These are phyloP conservation scores for Sanghuangporus weigelae DNA, from an alignment of 1,284 basidiomycete species.

Conservation along the genomic window DNA sequence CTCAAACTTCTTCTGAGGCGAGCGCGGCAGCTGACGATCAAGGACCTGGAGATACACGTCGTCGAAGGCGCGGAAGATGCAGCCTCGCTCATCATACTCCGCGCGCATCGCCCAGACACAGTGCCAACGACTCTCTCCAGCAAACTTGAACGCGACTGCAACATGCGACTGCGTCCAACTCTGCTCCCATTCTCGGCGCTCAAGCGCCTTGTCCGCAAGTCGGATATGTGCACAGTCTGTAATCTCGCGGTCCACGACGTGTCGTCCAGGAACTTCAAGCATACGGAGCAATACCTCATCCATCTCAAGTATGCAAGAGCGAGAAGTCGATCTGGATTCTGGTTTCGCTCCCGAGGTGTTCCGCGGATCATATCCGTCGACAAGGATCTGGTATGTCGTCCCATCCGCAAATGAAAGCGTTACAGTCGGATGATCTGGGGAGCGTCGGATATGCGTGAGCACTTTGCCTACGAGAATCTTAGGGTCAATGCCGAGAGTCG, in stretches of 20 bases:
- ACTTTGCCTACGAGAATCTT: constrained; percentile 45
- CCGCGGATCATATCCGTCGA: constrained; percentile 56
- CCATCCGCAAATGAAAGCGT: constrained; percentile 52
- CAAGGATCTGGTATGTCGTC: constrained; percentile 49
- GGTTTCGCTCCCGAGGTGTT: constrained; percentile 21
- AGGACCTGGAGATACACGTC: constrained; percentile 39
- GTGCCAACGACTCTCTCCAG: constrained; percentile 45
- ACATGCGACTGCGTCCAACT: constrained; percentile 55
- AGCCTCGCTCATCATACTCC: constrained; percentile 41
- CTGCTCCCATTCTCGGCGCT: constrained; percentile 29
- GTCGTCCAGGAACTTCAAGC: constrained; percentile 33
- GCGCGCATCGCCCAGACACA: constrained; percentile 57
- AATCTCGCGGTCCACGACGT: constrained; percentile 38
- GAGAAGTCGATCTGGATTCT: not conserved
- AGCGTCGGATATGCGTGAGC: constrained; percentile 43
- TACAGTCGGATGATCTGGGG: constrained; percentile 48
- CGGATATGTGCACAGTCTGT: constrained; percentile 49
- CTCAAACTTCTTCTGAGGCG: constrained; percentile 10
- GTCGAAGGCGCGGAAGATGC: constrained; percentile 54
- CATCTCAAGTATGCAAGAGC: constrained; percentile 41
- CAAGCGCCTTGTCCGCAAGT: constrained; percentile 53
- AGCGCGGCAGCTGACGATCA: constrained; percentile 14
- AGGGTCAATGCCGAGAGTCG: constrained; percentile 43
- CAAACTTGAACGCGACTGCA: constrained; percentile 43
- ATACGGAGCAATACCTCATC: constrained; percentile 39